phyloP scores from a whole-genome alignment of 2,329 filamentous ascomycete species.

The Pestalotiopsis sp. region DNA sequence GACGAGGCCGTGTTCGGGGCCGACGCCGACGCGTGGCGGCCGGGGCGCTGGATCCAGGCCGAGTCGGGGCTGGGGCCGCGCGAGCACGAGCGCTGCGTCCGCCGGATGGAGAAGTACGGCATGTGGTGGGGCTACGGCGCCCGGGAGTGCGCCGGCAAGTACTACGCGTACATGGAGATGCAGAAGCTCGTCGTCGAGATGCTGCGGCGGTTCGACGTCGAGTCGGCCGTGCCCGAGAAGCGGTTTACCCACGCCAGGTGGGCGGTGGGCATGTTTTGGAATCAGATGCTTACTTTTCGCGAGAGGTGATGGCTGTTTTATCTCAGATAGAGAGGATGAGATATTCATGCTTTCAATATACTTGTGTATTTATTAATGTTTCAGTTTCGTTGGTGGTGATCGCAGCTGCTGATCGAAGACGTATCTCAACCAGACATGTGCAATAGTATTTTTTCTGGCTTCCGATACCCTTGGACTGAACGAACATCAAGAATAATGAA shows the following conservation, averaged over 20 bases:
- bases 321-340: not conserved
- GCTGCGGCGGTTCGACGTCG: conserved; percentile 10
- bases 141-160: not conserved
- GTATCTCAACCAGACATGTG: no score
- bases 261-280: conserved; percentile 13
- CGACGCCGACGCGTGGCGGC: conserved; percentile 8
- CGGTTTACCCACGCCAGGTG: conserved; percentile 9
- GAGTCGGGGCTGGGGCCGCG: conserved; percentile 3
- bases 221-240: not conserved
- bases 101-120: not conserved
- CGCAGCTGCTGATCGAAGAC: no score
- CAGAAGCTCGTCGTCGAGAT: conserved; percentile 13
- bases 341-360: no score
- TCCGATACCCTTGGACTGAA: no score
- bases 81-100: conserved; percentile 9
- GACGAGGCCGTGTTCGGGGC: conserved; percentile 11
- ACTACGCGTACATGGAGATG: conserved; percentile 8
- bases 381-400: no score
- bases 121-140: not conserved
- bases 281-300: not conserved
- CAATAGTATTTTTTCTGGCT: no score
- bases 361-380: no score
- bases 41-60: conserved; percentile 8
- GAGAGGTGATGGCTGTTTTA: conserved; percentile 13
- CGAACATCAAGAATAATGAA: no score